Evolutionary conservation across 2,329 filamentous ascomycete species (phyloP), one percentile per base, ranked within the genome.

Genomic region (Dactylonectria macrodidyma): DNA sequence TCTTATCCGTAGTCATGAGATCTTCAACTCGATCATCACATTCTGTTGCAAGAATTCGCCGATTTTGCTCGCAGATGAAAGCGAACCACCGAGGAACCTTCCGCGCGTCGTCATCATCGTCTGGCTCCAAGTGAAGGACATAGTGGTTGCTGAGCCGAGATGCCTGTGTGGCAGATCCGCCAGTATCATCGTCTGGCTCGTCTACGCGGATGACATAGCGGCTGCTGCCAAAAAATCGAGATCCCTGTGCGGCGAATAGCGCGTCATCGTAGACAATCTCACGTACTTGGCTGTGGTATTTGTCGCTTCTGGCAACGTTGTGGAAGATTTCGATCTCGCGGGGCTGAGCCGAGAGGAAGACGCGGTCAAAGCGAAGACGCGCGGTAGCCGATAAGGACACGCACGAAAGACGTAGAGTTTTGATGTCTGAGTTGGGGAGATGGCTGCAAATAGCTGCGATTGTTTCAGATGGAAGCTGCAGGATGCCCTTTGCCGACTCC

Each of bases 201-300:
- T 30, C 26, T 7, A 30, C 26, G 26, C 26, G 26, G 26, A 30
- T 7, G 26, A 30, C 26, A 30, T 30, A 30, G 26, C 4, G 26
- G 26, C 7, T 4, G 3, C 7, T 7, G 7, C 26, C 26, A 3
- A 30, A 30, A 30, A 30, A 30, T 30, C 26, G 26, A 30, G 26
- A 30, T 3, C 26, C 26, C 26, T 30, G 26, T 2, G 7, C 26
- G 26, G 26, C 26, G 7, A 56, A 22, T n/a, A 56, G 9, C 2
- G 34, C 33, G 26, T 56, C 52, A 16, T 56, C 52, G 19, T 56
- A 56, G 52, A 56, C n/a, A 41, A 56, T 56, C 36, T 56, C 52
- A 3, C 24, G 4, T 4, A 56, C 34, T 4, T 16, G 33, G 3
- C 19, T 16, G 10, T 34, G 52, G 34, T 19, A 34, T 1, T 2